A percentile compares a stretch with the other conserved stretches of the same genome.
These are phyloP conservation scores for Fagopyrum esculentum DNA, from an alignment of 148 eudicot genomes.

Conservation along the genomic window DNA sequence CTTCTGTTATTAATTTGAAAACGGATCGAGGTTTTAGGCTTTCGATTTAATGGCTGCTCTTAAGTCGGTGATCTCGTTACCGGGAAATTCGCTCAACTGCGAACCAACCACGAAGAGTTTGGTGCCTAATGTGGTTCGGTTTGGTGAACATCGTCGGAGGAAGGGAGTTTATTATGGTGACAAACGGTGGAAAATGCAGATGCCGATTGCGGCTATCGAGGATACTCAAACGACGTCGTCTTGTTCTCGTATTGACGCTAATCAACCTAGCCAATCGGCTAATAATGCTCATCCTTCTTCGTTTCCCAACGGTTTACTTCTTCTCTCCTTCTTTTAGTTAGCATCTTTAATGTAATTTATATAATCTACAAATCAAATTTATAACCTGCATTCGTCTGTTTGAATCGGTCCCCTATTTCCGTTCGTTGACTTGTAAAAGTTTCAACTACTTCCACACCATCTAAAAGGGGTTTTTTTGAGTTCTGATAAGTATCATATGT, in stretches of 20 bases:
- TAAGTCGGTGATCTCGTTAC: conserved; percentile 4
- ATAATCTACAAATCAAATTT: neutral
- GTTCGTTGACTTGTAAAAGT: neutral
- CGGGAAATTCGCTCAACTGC: neutral
- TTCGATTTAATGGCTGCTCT: conserved; percentile 16
- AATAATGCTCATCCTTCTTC: neutral
- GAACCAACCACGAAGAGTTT: neutral
- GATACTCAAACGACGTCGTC: conserved; percentile 24
- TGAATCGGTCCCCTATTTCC: conserved; percentile 4
- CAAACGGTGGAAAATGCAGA: conserved; percentile 17
- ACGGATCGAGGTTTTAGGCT: neutral
- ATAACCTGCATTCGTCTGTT: neutral
- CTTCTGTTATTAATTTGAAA: neutral
- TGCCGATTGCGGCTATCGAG: conserved; percentile 29
- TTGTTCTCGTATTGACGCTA: neutral
- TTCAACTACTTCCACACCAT: neutral
- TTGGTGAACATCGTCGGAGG: neutral
- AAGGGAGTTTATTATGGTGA: conserved; percentile 12
- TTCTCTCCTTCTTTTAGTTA: neutral
- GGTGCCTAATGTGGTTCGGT: conserved; percentile 12
- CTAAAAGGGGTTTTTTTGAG: neutral
- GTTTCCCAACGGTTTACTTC: conserved; percentile 13
- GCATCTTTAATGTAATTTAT: neutral
- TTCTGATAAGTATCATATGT: neutral
- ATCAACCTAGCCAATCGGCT: neutral